Evolutionary conservation across 2,329 filamentous ascomycete species (phyloP), one percentile per base, ranked within the genome.

Genomic region (Coniella lustricola): DNA sequence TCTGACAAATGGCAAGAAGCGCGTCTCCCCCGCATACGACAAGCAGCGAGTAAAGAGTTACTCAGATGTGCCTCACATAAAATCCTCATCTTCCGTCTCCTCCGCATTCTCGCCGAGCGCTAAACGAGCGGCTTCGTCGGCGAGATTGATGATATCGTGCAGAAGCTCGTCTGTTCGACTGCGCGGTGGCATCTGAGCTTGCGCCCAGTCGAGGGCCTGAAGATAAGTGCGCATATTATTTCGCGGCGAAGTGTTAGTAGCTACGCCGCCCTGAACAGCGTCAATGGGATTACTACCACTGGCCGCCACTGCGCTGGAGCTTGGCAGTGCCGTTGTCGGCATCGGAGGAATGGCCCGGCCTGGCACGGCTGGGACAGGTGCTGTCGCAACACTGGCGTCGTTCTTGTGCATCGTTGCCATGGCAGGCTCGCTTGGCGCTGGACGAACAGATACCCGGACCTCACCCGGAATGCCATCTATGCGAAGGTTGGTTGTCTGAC

Each of bases 391-490:
- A 37, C 43, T 41, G 40, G 43, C 31, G 42, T 31, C 36, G 25
- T 29, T 44, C 17, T 47, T 50, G 22, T 47, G 44, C 34, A 46
- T 44, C 36, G 46, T 41, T 32, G 43, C 48, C 36, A 38, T 52
- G 17, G 46, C 48, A 46, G 46, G 51, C 31, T 52, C 50, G 32
- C 50, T 45, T 4, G 41, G 44, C 21, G 47, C 49, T 21, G 59
- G 56, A 22, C 73, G 71, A 7, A 79, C 69, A 54, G 76, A 70
- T 8, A 81, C 75, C 55, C 75, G 74, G 20, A 81, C 72, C 53
- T 81, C 76, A 14, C 75, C 77, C 13, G 71, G 67, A 9, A 80
- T 71, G 40, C 77, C 77, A 49, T 81, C 76, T 18, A 81, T 69
- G 29, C 73, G 66, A 1, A 81, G 66, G 29, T 67, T 73, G 36